Base-by-base conservation (phyloP, 129 eudicot species). In the Scalesia atractyloides region DNA sequence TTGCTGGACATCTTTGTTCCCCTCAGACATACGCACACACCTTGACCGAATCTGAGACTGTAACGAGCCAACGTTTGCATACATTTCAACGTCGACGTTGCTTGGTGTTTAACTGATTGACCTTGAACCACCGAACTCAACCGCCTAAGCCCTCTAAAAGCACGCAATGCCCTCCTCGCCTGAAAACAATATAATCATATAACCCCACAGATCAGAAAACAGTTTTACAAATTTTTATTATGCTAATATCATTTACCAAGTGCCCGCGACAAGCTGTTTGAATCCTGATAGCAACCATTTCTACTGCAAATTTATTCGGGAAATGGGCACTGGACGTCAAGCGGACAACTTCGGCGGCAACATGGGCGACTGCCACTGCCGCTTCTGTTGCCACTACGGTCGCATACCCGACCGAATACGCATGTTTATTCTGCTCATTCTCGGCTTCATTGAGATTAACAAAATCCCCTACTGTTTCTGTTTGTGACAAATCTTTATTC, bases 331-430 rank as follows among this genome's bases (percentile, higher is more conserved):
- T 64, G 50, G 84, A 70, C n/a, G 89, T 82, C 51, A 87, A 68
- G 30, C 94, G 94, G 39, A 87, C 94, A 26, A 87, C 85, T 83
- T 80, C 85, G 7, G 92, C 92, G 13, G 92, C 92, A 12, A 85
- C 89, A 63, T 87, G 89, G 30, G 85, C 89, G 0, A 89, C 85
- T 1, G 93, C 89, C 46, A 87, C 93, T 2, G 93, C 93, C 19
- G 93, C 93, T 74, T 87, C 89, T 69, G 94, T 87, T 1, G 89
- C 94, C 75, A 84, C 84, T 0, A 87, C 89, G 1, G 94, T 87
- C 34, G 89, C 89, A 18, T 80, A 69, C 1, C 89, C 94, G 63
- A 87, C 94, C 4, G 89, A 84, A 70, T 87, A 87, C 17, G 94
- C 94, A 34, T 87, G 94, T 54, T 84, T 72, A 68, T 77, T 87